phyloP scores from a whole-genome alignment of 2,329 filamentous ascomycete species.

The Bipolaris gigantea region DNA sequence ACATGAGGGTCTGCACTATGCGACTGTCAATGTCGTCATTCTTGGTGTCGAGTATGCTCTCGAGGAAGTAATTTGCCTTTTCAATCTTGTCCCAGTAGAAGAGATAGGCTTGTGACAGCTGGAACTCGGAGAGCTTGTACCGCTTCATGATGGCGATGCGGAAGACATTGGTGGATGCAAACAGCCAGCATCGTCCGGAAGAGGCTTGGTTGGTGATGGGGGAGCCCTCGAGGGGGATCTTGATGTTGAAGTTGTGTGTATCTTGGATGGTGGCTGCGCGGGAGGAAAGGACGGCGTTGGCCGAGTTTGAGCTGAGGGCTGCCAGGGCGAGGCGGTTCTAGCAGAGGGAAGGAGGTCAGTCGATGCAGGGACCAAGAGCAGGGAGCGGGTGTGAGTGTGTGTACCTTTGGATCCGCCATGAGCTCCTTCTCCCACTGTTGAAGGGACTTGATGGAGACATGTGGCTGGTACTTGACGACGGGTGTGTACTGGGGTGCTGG shows the following conservation, averaged over 20 bases:
- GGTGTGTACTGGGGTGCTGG: conserved; percentile 34
- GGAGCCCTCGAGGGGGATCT: conserved; percentile 77
- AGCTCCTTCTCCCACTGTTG: conserved; percentile 64
- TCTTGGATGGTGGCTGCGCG: conserved; percentile 66
- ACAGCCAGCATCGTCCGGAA: conserved; percentile 88
- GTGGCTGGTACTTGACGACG: conserved; percentile 31
- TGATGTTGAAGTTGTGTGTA: conserved; percentile 80
- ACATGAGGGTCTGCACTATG: conserved; percentile 70
- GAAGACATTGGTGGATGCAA: conserved; percentile 89
- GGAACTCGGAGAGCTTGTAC: conserved; percentile 75
- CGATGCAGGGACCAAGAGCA: neutral
- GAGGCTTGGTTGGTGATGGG: conserved; percentile 84
- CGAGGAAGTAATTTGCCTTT: conserved; percentile 87
- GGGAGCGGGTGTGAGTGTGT: conserved; percentile 7
- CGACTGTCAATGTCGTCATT: conserved; percentile 71
- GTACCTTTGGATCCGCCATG: conserved; percentile 66
- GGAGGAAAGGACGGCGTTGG: conserved; percentile 66
- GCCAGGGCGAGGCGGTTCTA: conserved; percentile 73
- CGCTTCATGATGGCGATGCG: conserved; percentile 85
- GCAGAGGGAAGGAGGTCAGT: neutral
- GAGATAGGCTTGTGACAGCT: conserved; percentile 84
- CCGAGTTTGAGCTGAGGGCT: conserved; percentile 69
- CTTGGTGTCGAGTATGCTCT: conserved; percentile 76
- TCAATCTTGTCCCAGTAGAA: conserved; percentile 96
- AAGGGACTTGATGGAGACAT: conserved; percentile 56